phyloP scores from a whole-genome alignment of 352 stramenopile genomes.

The Globisporangium solare region DNA sequence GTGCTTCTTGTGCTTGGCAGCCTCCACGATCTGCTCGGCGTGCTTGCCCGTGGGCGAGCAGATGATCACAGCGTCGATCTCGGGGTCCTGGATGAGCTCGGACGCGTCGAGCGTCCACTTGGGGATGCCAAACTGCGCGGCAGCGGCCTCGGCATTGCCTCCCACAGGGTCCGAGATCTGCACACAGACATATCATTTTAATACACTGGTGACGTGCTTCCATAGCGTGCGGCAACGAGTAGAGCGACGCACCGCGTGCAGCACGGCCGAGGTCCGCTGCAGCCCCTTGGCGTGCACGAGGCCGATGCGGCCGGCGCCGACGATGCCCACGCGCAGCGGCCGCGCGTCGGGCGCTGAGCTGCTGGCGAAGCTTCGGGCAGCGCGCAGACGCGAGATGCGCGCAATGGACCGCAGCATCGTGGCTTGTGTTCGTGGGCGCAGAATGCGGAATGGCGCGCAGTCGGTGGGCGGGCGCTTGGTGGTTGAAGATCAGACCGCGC shows the following conservation, averaged over 20 bases:
- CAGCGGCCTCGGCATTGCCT: slow-evolving; percentile 28
- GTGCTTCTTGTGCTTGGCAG: slow-evolving; percentile 90
- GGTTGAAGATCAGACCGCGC: slow-evolving; percentile 1
- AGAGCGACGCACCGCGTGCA: slow-evolving; percentile 7
- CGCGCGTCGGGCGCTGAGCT: not conserved
- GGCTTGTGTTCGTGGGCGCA: too few species aligned
- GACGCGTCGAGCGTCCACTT: slow-evolving; percentile 71
- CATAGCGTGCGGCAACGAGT: not conserved
- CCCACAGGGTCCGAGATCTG: slow-evolving; percentile 29
- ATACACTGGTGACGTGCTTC: too few species aligned
- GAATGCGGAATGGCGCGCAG: too few species aligned
- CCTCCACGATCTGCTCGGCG: slow-evolving; percentile 93
- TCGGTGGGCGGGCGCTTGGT: too few species aligned
- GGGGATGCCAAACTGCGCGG: slow-evolving; percentile 41
- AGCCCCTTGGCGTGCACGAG: slow-evolving; percentile 54
- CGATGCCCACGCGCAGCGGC: slow-evolving; percentile 52
- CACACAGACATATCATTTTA: not conserved
- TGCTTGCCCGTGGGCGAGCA: slow-evolving; percentile 93
- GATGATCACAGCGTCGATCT: slow-evolving; percentile 95
- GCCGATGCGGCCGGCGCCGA: slow-evolving; percentile 67
- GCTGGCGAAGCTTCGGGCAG: not conserved
- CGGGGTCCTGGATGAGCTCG: slow-evolving; percentile 91
- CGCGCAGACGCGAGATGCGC: too few species aligned
- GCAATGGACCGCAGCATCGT: too few species aligned
- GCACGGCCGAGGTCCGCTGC: slow-evolving; percentile 13